phyloP scores from a whole-genome alignment of 2,329 filamentous ascomycete species.

The Colletotrichum gloeosporioides region DNA sequence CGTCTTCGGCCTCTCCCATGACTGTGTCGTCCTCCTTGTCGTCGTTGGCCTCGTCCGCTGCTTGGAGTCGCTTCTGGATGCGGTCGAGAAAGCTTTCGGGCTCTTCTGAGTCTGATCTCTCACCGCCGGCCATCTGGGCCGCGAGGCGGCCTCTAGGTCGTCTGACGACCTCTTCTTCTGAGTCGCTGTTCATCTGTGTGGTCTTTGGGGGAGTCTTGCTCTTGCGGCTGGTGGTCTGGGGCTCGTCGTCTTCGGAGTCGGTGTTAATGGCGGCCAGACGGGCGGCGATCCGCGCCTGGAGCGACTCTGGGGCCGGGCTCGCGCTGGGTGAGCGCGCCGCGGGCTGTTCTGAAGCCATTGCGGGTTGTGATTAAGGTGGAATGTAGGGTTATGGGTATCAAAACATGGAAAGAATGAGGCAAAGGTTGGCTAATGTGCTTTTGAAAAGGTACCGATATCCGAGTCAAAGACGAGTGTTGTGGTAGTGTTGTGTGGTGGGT shows the following conservation, averaged over 20 bases:
- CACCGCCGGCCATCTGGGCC: constrained; percentile 57
- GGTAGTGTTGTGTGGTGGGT: neutral
- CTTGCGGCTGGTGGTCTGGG: constrained; percentile 3
- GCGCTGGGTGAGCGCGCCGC: constrained; percentile 49
- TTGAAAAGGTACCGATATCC: neutral
- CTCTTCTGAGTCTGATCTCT: constrained; percentile 26
- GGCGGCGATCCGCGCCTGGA: constrained; percentile 60
- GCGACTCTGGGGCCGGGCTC: constrained; percentile 49
- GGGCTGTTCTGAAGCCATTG: constrained; percentile 56
- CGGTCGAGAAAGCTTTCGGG: constrained; percentile 44
- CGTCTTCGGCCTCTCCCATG: constrained; percentile 37
- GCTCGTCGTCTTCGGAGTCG: constrained; percentile 45
- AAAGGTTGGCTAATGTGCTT: neutral
- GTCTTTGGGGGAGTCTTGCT: neutral
- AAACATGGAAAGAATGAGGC: neutral
- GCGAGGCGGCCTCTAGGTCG: constrained; percentile 69
- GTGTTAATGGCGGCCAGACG: constrained; percentile 56
- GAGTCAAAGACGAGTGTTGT: constrained; percentile 14
- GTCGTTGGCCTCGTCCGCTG: constrained; percentile 28
- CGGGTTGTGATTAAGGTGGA: constrained; percentile 1
- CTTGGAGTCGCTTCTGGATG: constrained; percentile 47
- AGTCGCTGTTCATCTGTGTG: constrained; percentile 1
- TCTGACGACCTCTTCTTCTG: constrained; percentile 35
- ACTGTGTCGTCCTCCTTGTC: constrained; percentile 33
- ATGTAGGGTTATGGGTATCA: neutral